These are phyloP conservation scores for Microcyclosporella mali DNA, from an alignment of 2,329 filamentous ascomycete species.

Conservation along the genomic window DNA sequence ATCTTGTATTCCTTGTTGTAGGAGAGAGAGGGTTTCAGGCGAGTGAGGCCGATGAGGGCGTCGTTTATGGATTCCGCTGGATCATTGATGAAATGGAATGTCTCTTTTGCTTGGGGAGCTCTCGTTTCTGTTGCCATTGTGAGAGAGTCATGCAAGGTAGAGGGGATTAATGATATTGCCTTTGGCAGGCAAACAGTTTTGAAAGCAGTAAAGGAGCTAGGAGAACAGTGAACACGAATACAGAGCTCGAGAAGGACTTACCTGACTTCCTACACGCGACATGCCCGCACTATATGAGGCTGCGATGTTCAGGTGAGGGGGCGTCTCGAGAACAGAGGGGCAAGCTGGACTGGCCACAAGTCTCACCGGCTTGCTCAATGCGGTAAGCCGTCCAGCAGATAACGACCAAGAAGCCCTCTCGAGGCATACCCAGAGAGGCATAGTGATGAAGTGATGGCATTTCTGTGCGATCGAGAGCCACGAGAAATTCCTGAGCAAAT, in stretches of 20 bases:
- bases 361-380: too few relatives aligned
- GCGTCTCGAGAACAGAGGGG: too few relatives aligned
- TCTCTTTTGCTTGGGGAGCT: constrained; percentile 26
- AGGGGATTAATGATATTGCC: too few relatives aligned
- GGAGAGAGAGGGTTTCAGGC: constrained; percentile 30
- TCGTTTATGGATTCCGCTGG: constrained; percentile 32
- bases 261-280: background rate
- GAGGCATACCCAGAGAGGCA: too few relatives aligned
- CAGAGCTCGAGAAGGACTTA: constrained; percentile 1
- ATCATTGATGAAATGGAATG: constrained; percentile 35
- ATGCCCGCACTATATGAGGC: constrained; percentile 5
- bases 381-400: background rate
- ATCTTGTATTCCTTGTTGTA: constrained; percentile 34
- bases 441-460: too few relatives aligned
- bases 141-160: background rate
- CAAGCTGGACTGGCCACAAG: too few relatives aligned
- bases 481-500: too few relatives aligned
- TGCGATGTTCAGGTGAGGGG: constrained; percentile 7
- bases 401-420: too few relatives aligned
- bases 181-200: too few relatives aligned
- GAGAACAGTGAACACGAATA: too few relatives aligned
- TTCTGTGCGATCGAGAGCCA: too few relatives aligned
- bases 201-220: background rate
- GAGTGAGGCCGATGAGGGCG: constrained; percentile 31
- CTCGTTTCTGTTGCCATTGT: constrained; percentile 23